Base-by-base conservation (phyloP, 164 flowering plant species). In the Kalanchoe fedtschenkoi region DNA sequence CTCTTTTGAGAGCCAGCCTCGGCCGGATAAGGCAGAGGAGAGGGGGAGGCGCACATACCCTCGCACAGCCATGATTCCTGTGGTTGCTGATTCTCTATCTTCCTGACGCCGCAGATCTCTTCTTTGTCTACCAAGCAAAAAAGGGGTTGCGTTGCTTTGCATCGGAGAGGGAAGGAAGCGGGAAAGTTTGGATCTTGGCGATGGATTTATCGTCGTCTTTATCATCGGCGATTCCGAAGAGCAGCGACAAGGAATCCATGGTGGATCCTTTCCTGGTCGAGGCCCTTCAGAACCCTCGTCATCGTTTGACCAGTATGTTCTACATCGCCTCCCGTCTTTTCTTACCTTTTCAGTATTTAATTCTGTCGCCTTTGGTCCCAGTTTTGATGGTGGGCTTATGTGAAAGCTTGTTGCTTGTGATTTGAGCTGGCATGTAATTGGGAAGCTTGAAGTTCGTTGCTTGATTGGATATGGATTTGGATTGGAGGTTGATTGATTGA, bases 221-320 rank as follows among this genome's bases (percentile, higher is more conserved):
- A n/a, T 32, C 55, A 22, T 63, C 59, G 7, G 37, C 63, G 22
- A 35, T 21, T 24, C 63, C 33, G 47, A 28, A 19, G 30, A 34
- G 22, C 6, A n/a, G 38, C 6, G 72, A 66, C 11, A 69, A 66
- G 63, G 79, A 67, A 53, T 71, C 77, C 9, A 58, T 65, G 71
- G 95, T 92, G 9, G 98, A 92, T 71, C 88, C 89, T 9, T 89
- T 92, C 74, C 70, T 89, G 68, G 77, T 78, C 30, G 98, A 92
- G 76, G 96, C 93, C 65, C 91, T 92, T 34, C 91, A 86, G 62
- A 89, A 89, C 71, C 95, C 96, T 73, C 91, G 98, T 57, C 95
- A 91, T 74, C 98, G 96, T 30, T 83, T 91, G 39, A 84, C 95
- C 61, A 80, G 98, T 91, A 4, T 64, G 82, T 34, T 82, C 95